phyloP scores from a whole-genome alignment of 1,284 basidiomycete species.

The Irpex lacteus region DNA sequence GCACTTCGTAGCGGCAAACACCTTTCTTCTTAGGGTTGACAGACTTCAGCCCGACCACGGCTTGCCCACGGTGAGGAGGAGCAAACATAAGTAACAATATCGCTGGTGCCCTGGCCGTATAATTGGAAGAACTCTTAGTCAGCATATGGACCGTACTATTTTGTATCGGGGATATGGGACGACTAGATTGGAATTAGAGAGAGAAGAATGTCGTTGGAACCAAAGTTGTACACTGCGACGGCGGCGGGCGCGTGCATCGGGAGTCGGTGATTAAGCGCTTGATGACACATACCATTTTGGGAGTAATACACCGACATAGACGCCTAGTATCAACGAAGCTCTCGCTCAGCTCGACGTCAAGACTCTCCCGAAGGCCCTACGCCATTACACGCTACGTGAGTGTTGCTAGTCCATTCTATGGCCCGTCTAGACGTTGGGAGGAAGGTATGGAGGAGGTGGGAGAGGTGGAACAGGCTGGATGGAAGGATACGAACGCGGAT shows the following conservation, averaged over 20 bases:
- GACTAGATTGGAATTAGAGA: no score
- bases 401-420: conserved; percentile 17
- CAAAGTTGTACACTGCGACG: no score
- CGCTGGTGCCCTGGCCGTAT: no score
- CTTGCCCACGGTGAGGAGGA: no score
- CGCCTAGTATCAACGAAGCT: conserved; percentile 17
- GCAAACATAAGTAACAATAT: no score
- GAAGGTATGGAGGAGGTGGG: conserved; percentile 8
- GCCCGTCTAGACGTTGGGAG: conserved; percentile 9
- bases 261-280: conserved; percentile 1
- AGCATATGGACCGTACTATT: no score
- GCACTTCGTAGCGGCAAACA: no score
- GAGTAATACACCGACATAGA: conserved; percentile 10
- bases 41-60: no score
- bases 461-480: conserved; percentile 27
- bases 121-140: no score
- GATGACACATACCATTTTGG: conserved; percentile 2
- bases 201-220: no score
- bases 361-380: conserved; percentile 29
- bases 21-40: no score
- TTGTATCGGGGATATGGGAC: no score
- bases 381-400: conserved; percentile 31
- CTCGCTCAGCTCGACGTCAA: conserved; percentile 32
- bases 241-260: neutral
- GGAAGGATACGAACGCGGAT: conserved; percentile 23